A percentile compares a stretch with the other conserved stretches of the same genome.
Conservation (phyloP, 225 moss, liverwort and hornwort species). For the Lunularia cruciata region DNA sequence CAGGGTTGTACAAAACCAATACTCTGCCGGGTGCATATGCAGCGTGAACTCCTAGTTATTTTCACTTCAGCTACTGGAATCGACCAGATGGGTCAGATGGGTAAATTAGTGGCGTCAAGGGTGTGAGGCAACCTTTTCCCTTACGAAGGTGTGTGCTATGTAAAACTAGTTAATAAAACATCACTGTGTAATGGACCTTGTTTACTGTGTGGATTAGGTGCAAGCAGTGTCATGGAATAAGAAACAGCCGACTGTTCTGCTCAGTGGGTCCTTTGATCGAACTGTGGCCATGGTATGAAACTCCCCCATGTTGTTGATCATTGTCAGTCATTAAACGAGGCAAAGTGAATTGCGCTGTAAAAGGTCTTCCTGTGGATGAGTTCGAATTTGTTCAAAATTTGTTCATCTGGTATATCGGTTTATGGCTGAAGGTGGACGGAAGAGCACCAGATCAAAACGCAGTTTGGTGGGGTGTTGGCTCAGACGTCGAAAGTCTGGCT, state of each 20-base stretch:
- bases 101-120: too few relatives aligned
- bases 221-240: slow-evolving; percentile 91
- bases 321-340: background rate
- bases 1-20: too few relatives aligned
- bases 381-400: background rate
- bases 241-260: slow-evolving; percentile 80
- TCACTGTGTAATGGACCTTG: background rate
- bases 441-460: slow-evolving; percentile 76
- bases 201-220: slow-evolving; percentile 32
- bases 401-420: background rate
- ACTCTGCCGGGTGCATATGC: too few relatives aligned
- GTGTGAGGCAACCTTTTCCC: too few relatives aligned
- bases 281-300: slow-evolving; percentile 62
- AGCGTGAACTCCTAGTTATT: too few relatives aligned
- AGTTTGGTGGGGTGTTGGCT: slow-evolving; percentile 81
- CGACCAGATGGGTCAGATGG: too few relatives aligned
- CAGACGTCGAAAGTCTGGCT: slow-evolving; percentile 82
- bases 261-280: slow-evolving; percentile 91
- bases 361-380: background rate
- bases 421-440: slow-evolving; percentile 54
- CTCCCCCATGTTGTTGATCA: background rate
- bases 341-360: background rate
- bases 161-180: background rate
- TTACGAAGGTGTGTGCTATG: too few relatives aligned
- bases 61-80: too few relatives aligned